These are phyloP conservation scores for Brassica carinata DNA, from an alignment of 345 rosid species.

Conservation along the genomic window DNA sequence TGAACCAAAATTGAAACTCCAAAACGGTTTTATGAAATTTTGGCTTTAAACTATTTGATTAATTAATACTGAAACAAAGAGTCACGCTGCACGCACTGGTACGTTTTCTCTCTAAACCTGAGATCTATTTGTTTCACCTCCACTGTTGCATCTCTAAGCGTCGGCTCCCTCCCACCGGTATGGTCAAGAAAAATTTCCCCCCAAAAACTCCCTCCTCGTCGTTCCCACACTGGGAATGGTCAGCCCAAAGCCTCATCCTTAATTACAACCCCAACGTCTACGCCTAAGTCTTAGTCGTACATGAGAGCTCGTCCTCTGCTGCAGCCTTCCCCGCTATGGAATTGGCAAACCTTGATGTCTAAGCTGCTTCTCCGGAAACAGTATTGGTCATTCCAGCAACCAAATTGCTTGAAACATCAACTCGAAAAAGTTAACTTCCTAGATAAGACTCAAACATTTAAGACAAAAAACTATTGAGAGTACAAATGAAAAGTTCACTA, in stretches of 20 bases:
- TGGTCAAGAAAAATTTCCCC: not conserved
- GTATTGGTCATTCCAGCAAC: no score
- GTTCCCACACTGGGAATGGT: not conserved
- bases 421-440: no score
- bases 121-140: no score
- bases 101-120: no score
- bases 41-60: not conserved
- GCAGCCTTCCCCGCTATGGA: not conserved
- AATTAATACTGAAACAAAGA: no score
- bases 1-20: not conserved
- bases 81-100: no score
- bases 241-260: not conserved
- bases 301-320: not conserved
- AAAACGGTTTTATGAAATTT: not conserved
- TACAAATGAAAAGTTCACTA: no score
- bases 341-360: not conserved
- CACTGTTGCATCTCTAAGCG: no score
- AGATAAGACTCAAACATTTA: no score
- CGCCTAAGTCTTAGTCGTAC: not conserved
- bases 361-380: not conserved
- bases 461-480: no score
- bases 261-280: not conserved
- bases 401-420: no score
- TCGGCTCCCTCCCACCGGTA: no score
- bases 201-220: not conserved